Evolutionary conservation across 2,329 filamentous ascomycete genomes (phyloP), one percentile per base, ranked within the genome.

Genomic region (Diaporthe ampelina): DNA sequence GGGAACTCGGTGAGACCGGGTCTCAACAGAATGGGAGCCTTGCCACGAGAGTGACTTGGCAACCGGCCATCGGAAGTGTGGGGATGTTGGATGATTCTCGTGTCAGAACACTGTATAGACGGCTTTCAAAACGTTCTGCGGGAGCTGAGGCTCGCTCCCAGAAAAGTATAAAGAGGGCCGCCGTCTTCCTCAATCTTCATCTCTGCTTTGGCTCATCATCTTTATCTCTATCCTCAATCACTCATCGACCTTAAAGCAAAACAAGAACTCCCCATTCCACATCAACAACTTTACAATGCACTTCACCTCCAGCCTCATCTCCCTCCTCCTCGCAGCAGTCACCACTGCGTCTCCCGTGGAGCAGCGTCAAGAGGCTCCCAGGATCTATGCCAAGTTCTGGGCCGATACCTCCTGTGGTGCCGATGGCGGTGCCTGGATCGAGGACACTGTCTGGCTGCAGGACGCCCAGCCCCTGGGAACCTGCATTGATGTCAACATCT

Each of bases 281-380:
- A 7, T 10, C 17, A 52, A 4, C 29, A 19, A 52, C 19, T 21
- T 17, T 29, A 67, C 4, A 15, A 67, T 67, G 63, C 63, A 67
- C 21, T 52, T 67, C 45, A 67, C 45, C 8, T 17, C 63, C 45
- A 11, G 63, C 63, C 45, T 67, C 63, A 26, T 67, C 63, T 67
- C 63, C 32, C 45, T 67, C 21, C 21, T 67, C 13, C 63, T 67
- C 45, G 63, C 45, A 26, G 63, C 63, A 5, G 45, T 10, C 45
- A 67, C 63, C 29, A 52, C 45, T 32, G 29, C 43, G 3, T 52
- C 63, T 1, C 21, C 63, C 21, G 15, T 67, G 21, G 63, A 67
- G 29, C 63, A 67, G 63, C 63, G 63, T 40, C 63, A 67, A 37
- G 63, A 52, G 9, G 29, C 63, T 3, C 21, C 21, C 21, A 52